Evolutionary conservation across 2,329 filamentous ascomycete genomes (phyloP), one percentile per base, ranked within the genome.

Genomic region (Calonectria hongkongensis): DNA sequence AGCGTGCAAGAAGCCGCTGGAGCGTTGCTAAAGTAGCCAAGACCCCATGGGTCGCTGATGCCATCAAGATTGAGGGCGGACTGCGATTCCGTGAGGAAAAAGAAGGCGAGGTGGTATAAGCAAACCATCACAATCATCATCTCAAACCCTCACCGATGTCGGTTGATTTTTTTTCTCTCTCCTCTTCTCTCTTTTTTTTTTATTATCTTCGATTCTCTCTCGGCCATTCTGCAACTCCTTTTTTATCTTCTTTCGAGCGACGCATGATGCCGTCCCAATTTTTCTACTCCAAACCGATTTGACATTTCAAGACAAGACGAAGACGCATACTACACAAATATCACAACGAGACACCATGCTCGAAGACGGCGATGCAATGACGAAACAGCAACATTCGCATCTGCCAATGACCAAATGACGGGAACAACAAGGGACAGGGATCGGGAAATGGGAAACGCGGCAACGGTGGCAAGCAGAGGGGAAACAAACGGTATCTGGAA

Each of bases 1-100:
- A 94, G 84, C 92, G 97, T 74, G 94, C 94, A 2, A 92, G 94
- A 58, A 94, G 92, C 71, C 90, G 97, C 64, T 95, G 94, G 91
- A 89, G 89, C 10, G 85, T 98, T 71, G 90, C 93, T 60, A 93
- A 94, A 77, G 93, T 98, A 47, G 91, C 91, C 47, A 89, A 90
- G 68, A 88, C 90, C 71, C 89, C 91, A 18, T 99, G 96, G 95
- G 94, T 98, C 3, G 88, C 87, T 65, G 89, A 89, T 43, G 96
- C 93, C 2, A 93, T 98, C 58, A 82, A 88, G 73, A 90, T 97
- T 3, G 89, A 93, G 4, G 90, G 88, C 7, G 91, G 90, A 1
- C 82, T 93, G 45, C 87, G 84, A 68, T 92, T 92, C 75, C 84
- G 89, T 51, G 90, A 92, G 76, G 90, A 92, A 77, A 85, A 89